Percentiles rank a stretch among this genome's conserved stretches.
Conservation (phyloP, 345 rosid species). For the Dimocarpus longan region DNA sequence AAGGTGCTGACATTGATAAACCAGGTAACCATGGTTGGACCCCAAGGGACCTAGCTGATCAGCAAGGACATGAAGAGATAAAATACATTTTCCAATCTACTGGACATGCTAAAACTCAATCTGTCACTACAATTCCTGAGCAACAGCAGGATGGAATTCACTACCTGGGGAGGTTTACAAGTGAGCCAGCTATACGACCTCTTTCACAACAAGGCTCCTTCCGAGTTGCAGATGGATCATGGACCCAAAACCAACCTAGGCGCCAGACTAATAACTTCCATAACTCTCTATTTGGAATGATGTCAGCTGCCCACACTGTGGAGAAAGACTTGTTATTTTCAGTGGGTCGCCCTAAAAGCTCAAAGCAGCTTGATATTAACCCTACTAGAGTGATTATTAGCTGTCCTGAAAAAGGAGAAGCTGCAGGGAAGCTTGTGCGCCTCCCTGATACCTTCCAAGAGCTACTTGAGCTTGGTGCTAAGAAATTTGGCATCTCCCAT, state of each 20-base stretch:
- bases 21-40: constrained; percentile 70
- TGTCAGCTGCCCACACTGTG: constrained; percentile 54
- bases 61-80: constrained; percentile 85
- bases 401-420: constrained; percentile 56
- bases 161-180: constrained; percentile 65
- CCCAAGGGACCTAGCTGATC: constrained; percentile 73
- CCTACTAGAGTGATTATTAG: constrained; percentile 64
- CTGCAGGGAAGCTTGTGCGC: constrained; percentile 53
- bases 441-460: constrained; percentile 68
- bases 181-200: constrained; percentile 70
- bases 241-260: constrained; percentile 49
- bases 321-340: constrained; percentile 41
- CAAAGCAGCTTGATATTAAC: constrained; percentile 17
- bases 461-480: constrained; percentile 57
- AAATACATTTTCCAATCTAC: constrained; percentile 48
- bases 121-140: constrained; percentile 49
- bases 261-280: constrained; percentile 62
- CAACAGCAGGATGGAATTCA: constrained; percentile 43
- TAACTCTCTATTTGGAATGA: constrained; percentile 76
- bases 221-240: constrained; percentile 42
- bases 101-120: constrained; percentile 36
- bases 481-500: constrained; percentile 54
- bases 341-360: constrained; percentile 17
- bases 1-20: constrained; percentile 68
- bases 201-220: constrained; percentile 29